A percentile compares a stretch with the other conserved stretches of the same genome.
phyloP scores from a whole-genome alignment of 2,329 filamentous ascomycete genomes.

The Chaetothyriales sp. region DNA sequence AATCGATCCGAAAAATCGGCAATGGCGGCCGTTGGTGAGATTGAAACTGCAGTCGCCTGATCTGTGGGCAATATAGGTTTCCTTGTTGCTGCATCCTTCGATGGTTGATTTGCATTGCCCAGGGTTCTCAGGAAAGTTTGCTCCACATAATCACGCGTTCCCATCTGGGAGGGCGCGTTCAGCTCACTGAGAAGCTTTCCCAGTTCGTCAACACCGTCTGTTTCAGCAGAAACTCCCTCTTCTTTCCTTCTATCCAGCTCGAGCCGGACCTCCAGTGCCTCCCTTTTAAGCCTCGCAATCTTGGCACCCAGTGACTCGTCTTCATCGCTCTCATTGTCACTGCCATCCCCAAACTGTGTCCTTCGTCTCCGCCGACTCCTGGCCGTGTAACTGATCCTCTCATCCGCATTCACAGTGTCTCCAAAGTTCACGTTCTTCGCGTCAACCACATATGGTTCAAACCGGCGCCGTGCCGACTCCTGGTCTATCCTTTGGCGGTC shows the following conservation, averaged over 20 bases:
- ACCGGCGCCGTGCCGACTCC: conserved; percentile 65
- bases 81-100: not conserved
- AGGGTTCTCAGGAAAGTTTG: conserved; percentile 1
- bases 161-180: conserved; percentile 3
- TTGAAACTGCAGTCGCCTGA: not conserved
- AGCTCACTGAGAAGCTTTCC: conserved; percentile 52
- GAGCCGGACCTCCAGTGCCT: conserved; percentile 61
- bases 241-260: conserved; percentile 34
- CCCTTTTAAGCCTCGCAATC: conserved; percentile 67
- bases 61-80: not conserved
- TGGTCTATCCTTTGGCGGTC: conserved; percentile 64
- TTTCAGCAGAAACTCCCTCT: conserved; percentile 23
- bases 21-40: conserved; percentile 38
- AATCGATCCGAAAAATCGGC: conserved; percentile 81
- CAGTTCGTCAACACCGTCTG: conserved; percentile 50
- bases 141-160: conserved; percentile 1
- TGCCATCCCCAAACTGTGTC: conserved; percentile 51
- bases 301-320: conserved; percentile 64
- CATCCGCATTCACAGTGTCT: conserved; percentile 61
- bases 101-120: not conserved
- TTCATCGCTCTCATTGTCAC: conserved; percentile 55
- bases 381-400: conserved; percentile 70
- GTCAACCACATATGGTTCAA: conserved; percentile 62
- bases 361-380: conserved; percentile 54
- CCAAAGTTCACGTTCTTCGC: conserved; percentile 74